These are phyloP conservation scores for Tuber umbilicatum DNA, from an alignment of 495 filamentous ascomycete species.

Conservation along the genomic window DNA sequence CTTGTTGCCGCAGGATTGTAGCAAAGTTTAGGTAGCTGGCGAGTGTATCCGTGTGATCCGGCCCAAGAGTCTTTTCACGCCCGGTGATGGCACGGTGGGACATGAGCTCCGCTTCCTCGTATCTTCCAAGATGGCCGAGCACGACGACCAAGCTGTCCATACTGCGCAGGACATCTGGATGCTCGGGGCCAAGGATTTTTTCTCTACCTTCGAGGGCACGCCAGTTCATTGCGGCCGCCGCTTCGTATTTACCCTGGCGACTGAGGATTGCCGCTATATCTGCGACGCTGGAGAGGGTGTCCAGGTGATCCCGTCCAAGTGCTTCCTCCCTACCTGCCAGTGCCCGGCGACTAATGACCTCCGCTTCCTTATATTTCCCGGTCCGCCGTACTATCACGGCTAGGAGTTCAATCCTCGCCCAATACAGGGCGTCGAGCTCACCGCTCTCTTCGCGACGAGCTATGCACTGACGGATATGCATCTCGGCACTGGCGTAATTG, in stretches of 20 bases:
- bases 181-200: slow-evolving; percentile 37
- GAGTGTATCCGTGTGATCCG: slow-evolving; percentile 18
- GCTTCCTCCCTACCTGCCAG: slow-evolving; percentile 26
- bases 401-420: background rate
- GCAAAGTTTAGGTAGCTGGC: slow-evolving; percentile 14
- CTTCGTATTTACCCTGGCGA: slow-evolving; percentile 11
- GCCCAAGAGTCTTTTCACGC: slow-evolving; percentile 10
- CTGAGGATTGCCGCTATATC: slow-evolving; percentile 9
- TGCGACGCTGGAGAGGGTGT: slow-evolving; percentile 17
- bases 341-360: slow-evolving; percentile 25
- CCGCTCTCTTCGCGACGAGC: no score
- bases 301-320: no score
- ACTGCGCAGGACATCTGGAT: slow-evolving; percentile 26
- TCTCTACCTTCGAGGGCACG: slow-evolving; percentile 36
- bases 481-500: no score
- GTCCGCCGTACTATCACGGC: slow-evolving; percentile 21
- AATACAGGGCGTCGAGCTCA: no score
- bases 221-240: slow-evolving; percentile 23
- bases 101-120: slow-evolving; percentile 18
- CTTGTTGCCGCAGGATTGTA: background rate
- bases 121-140: slow-evolving; percentile 11
- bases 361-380: slow-evolving; percentile 32
- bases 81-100: slow-evolving; percentile 12
- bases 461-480: no score
- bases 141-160: slow-evolving; percentile 18